phyloP scores from a whole-genome alignment of 2,329 filamentous ascomycete genomes.

The Ampelomyces quisqualis region DNA sequence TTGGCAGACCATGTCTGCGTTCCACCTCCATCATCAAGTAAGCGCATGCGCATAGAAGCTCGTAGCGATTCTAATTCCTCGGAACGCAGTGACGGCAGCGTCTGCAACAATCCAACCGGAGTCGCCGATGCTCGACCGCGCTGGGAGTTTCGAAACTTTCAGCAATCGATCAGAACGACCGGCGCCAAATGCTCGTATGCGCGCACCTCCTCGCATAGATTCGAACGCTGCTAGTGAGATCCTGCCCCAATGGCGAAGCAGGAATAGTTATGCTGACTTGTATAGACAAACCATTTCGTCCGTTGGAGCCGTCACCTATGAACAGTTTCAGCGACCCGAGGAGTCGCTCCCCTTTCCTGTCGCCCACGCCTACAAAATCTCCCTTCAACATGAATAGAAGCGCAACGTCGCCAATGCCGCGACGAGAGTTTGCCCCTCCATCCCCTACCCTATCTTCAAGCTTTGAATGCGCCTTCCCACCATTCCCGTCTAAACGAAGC shows the following conservation, averaged over 20 bases:
- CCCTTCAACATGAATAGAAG: constrained; percentile 39
- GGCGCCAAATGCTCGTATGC: constrained; percentile 49
- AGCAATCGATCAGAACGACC: constrained; percentile 28
- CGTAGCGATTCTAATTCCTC: constrained; percentile 7
- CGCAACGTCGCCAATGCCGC: constrained; percentile 40
- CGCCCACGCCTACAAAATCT: constrained; percentile 23
- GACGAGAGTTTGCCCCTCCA: constrained; percentile 25
- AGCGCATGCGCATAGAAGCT: constrained; percentile 40
- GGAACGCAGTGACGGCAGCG: constrained; percentile 17
- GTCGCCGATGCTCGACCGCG: constrained; percentile 32
- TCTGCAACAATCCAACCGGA: constrained; percentile 7
- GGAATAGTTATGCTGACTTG: constrained; percentile 15
- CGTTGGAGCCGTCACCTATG: constrained; percentile 29
- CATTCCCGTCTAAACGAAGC: constrained; percentile 50
- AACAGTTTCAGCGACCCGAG: constrained; percentile 31
- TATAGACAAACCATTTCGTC: constrained; percentile 41
- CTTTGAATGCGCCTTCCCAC: constrained; percentile 56
- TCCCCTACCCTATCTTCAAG: constrained; percentile 38
- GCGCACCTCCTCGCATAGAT: constrained; percentile 57
- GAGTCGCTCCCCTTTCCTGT: constrained; percentile 24
- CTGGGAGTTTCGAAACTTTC: constrained; percentile 35
- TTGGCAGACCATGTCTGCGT: constrained; percentile 83
- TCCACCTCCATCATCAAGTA: constrained; percentile 44
- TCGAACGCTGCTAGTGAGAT: constrained; percentile 59
- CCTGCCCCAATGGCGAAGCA: not conserved